A percentile compares a stretch with the other conserved stretches of the same genome.
Conservation (phyloP, 2,329 filamentous ascomycete species). For the Sporothrix dimorphospora region DNA sequence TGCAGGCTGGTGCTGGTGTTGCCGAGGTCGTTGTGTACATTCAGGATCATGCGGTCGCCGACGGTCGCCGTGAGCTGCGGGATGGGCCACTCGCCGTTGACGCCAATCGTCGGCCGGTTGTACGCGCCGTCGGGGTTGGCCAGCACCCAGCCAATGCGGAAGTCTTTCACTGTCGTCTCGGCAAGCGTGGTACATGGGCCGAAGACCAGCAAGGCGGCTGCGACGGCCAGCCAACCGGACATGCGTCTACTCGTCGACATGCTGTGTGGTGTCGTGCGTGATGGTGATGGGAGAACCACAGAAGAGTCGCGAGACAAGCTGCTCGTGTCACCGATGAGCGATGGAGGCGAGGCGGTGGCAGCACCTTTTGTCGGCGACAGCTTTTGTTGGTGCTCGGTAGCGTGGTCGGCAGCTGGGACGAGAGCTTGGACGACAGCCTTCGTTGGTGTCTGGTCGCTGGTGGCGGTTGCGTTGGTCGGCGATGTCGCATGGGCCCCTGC, state of each 20-base stretch:
- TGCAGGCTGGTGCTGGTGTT: constrained; percentile 66
- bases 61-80: constrained; percentile 65
- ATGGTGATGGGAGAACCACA: neutral
- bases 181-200: constrained; percentile 40
- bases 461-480: neutral
- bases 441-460: neutral
- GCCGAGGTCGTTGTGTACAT: constrained; percentile 61
- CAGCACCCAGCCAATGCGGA: constrained; percentile 70
- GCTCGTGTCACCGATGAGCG: neutral
- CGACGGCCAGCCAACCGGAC: neutral
- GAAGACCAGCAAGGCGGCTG: neutral
- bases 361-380: constrained; percentile 2
- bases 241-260: neutral
- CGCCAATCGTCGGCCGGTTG: constrained; percentile 68
- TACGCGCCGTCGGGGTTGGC: constrained; percentile 71
- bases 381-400: neutral
- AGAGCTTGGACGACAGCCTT: neutral
- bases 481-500: neutral
- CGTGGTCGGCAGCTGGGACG: neutral
- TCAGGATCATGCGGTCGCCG: constrained; percentile 63
- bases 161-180: constrained; percentile 60
- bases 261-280: neutral
- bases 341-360: neutral
- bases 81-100: constrained; percentile 76
- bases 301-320: neutral